These are phyloP conservation scores for Ceratobasidium theobromae DNA, from an alignment of 1,284 basidiomycete genomes.

Conservation along the genomic window DNA sequence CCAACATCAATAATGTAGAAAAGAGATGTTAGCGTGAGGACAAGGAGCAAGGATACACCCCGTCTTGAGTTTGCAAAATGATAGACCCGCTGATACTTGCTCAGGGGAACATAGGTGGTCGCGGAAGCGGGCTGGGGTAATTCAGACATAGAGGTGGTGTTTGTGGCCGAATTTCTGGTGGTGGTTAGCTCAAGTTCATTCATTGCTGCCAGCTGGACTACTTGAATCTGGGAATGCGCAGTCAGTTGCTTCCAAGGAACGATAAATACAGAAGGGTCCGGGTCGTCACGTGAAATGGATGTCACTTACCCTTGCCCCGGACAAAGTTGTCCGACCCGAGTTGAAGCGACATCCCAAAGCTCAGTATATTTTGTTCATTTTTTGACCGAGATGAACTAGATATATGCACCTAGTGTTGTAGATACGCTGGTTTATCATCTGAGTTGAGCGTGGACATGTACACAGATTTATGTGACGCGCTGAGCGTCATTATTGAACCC, in stretches of 20 bases:
- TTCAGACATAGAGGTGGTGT: too few relatives aligned
- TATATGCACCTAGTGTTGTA: too few relatives aligned
- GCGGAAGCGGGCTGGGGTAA: slow-evolving; percentile 2
- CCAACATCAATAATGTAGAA: slow-evolving; percentile 12
- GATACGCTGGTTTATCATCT: too few relatives aligned
- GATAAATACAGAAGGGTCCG: not conserved
- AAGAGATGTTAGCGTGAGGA: not conserved
- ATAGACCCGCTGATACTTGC: not conserved
- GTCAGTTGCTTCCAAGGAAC: not conserved
- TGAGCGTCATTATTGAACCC: too few relatives aligned
- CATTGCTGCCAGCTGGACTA: not conserved
- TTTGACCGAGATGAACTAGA: too few relatives aligned
- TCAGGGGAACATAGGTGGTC: not conserved
- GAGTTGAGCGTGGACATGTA: too few relatives aligned
- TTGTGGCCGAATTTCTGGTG: too few relatives aligned
- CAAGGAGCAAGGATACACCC: slow-evolving; percentile 11
- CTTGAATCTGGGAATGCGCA: slow-evolving; percentile 1
- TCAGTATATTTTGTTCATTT: too few relatives aligned
- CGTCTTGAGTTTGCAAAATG: slow-evolving; percentile 8
- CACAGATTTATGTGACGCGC: too few relatives aligned
- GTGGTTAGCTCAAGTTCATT: not conserved
- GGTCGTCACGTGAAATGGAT: not conserved
- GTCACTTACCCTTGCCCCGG: not conserved
- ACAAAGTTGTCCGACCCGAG: not conserved
- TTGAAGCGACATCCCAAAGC: too few relatives aligned